Percentiles rank a stretch among this genome's conserved stretches.
Conservation (phyloP, 164 flowering plant species). For the Nymphaea colorata region DNA sequence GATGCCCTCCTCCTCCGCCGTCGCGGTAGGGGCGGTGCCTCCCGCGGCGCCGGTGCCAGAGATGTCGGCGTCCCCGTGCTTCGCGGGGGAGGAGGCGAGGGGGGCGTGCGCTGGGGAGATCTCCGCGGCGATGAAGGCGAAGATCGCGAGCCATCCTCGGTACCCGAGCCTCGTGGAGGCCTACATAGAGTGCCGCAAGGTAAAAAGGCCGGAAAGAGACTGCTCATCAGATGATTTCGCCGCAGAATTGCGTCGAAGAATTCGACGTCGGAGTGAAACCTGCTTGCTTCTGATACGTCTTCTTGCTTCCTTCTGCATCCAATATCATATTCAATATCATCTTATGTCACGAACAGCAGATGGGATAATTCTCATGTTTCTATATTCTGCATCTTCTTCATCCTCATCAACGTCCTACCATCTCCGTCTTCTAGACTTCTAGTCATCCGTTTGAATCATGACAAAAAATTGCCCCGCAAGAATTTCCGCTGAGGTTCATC, state of each 20-base stretch:
- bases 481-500: too few relatives aligned
- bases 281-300: too few relatives aligned
- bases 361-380: too few relatives aligned
- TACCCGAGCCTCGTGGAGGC: constrained; percentile 72
- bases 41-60: constrained; percentile 25
- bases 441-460: too few relatives aligned
- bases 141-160: constrained; percentile 74
- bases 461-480: too few relatives aligned
- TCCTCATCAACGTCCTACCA: too few relatives aligned
- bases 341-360: too few relatives aligned
- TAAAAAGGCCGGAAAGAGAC: constrained; percentile 10
- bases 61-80: constrained; percentile 22
- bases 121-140: constrained; percentile 47
- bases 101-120: constrained; percentile 17
- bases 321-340: too few relatives aligned
- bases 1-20: neutral
- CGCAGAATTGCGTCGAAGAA: neutral
- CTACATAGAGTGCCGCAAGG: constrained; percentile 90
- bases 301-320: too few relatives aligned
- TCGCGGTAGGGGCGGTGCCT: neutral
- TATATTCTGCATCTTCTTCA: too few relatives aligned
- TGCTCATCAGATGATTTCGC: too few relatives aligned
- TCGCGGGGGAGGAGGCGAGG: neutral
- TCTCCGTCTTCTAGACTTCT: too few relatives aligned
- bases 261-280: neutral